A percentile compares a stretch with the other conserved stretches of the same genome.
phyloP scores from a whole-genome alignment of 345 rosid species.

The Luvunga scandens region DNA sequence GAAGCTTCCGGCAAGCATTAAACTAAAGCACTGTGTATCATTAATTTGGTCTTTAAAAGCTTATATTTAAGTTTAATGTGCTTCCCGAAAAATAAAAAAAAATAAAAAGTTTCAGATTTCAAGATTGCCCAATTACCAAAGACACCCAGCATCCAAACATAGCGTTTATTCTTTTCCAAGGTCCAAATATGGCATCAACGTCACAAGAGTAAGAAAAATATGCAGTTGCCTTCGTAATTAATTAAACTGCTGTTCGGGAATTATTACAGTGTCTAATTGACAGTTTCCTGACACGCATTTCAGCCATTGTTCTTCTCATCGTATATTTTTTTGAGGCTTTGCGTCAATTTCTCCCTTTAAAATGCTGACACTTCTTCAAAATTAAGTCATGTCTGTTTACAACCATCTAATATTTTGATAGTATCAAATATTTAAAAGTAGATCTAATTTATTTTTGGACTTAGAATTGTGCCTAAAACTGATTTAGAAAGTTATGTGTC shows the following conservation, averaged over 20 bases:
- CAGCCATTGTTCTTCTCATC: background rate
- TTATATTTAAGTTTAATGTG: background rate
- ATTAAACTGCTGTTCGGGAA: background rate
- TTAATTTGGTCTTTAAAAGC: background rate
- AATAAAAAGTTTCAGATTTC: background rate
- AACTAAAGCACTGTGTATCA: background rate
- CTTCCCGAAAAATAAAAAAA: background rate
- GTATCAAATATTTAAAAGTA: too few relatives aligned
- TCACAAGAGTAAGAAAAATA: background rate
- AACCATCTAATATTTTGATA: too few relatives aligned
- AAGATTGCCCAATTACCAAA: background rate
- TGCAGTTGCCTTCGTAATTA: background rate
- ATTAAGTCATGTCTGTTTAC: too few relatives aligned
- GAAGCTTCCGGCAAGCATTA: background rate
- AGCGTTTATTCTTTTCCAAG: too few relatives aligned
- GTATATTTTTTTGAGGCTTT: background rate
- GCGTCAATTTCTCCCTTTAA: too few relatives aligned
- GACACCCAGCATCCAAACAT: background rate
- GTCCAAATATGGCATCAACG: background rate
- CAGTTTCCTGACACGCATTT: background rate
- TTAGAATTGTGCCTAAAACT: too few relatives aligned
- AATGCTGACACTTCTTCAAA: too few relatives aligned
- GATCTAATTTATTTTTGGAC: too few relatives aligned
- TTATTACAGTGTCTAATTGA: background rate
- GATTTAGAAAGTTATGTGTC: too few relatives aligned